Base-by-base conservation (phyloP, 169 alveolate species). In the Toxoplasma gondii region DNA sequence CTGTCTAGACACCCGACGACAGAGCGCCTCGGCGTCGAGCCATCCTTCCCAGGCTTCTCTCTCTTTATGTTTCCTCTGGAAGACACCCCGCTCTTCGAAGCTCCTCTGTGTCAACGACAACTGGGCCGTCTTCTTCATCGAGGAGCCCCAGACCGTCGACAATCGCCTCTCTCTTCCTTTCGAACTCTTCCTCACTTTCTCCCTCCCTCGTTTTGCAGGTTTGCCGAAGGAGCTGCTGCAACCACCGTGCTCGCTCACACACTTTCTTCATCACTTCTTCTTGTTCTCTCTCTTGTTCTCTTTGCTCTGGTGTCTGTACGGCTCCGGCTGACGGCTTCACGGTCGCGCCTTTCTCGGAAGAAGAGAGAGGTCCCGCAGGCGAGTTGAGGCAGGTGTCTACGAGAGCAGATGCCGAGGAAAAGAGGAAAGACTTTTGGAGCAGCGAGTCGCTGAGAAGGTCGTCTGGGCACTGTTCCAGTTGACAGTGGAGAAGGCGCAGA, bases 101-200 rank as follows among this genome's bases (percentile, higher is more conserved):
- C 69, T 82, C 90, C 41, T 12, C 53, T 49, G 38, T 67, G 29
- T 82, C 90, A 36, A 82, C 90, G 27, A 82, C 27, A 34, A 82
- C 67, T 7, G 90, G 90, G 17, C 67, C 69, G 41, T 82, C 90
- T 82, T 82, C 90, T 5, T 74, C 84, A 12, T 82, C 90, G 86
- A 78, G 86, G 45, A 78, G 43, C 4, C 22, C 74, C 74, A 1
- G n/a, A 2, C 9, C 84, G 58, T 49, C 58, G 24, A 34, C 44
- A 34, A 49, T 29, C 27, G 27, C 90, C 41, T 9, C 53, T 41
- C 31, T 43, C 64, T 82, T 82, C 67, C 39, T 7, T 70, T 31
- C 12, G 10, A 70, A 70, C 43, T 27, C 44, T 27, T 19, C 86
- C 10, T 16, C 22, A 27, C 29, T 38, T n/a, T 9, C 39, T 16